A percentile compares a stretch with the other conserved stretches of the same genome.
phyloP scores from a whole-genome alignment of 2,329 filamentous ascomycete genomes.

The Metarhizium rileyi region DNA sequence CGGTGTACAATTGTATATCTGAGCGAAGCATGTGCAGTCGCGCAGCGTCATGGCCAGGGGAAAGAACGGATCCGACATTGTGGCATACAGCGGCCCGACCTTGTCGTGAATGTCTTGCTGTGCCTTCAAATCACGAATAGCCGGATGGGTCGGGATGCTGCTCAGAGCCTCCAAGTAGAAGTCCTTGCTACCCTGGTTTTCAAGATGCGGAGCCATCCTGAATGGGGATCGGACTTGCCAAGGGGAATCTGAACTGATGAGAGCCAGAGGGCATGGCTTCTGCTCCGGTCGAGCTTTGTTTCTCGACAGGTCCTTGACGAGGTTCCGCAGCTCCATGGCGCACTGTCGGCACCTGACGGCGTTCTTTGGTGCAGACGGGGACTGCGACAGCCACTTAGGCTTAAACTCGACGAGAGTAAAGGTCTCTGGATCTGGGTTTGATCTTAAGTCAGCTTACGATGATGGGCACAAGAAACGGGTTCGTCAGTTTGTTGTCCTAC shows the following conservation, averaged over 20 bases:
- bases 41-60: slow-evolving; percentile 69
- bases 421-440: slow-evolving; percentile 17
- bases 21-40: slow-evolving; percentile 68
- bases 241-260: slow-evolving; percentile 42
- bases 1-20: slow-evolving; percentile 32
- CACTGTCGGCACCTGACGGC: slow-evolving; percentile 66
- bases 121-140: slow-evolving; percentile 23
- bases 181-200: slow-evolving; percentile 20
- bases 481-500: slow-evolving; percentile 14
- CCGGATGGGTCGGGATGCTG: slow-evolving; percentile 22
- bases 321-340: slow-evolving; percentile 39
- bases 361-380: slow-evolving; percentile 54
- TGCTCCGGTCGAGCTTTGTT: slow-evolving; percentile 25
- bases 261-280: slow-evolving; percentile 55
- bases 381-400: slow-evolving; percentile 75
- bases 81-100: slow-evolving; percentile 31
- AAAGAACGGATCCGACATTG: slow-evolving; percentile 37
- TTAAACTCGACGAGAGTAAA: slow-evolving; percentile 60
- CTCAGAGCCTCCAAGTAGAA: slow-evolving; percentile 16
- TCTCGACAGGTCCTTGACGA: slow-evolving; percentile 21
- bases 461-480: slow-evolving; percentile 1
- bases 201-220: slow-evolving; percentile 26
- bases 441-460: neutral
- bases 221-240: slow-evolving; percentile 33
- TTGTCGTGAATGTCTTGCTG: slow-evolving; percentile 34